These are phyloP conservation scores for Arctium lappa DNA, from an alignment of 129 eudicot genomes.

Conservation along the genomic window DNA sequence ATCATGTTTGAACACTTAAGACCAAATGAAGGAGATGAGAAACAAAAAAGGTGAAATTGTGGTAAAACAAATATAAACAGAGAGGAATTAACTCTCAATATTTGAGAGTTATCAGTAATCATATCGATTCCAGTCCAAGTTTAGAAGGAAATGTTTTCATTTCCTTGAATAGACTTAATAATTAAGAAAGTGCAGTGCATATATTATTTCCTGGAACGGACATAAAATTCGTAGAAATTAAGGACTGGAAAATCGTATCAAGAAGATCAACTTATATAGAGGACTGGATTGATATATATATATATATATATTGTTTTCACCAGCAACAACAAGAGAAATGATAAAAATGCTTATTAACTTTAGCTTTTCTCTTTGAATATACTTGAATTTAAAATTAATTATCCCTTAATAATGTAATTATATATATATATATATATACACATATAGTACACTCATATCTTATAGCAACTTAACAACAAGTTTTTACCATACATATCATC, in stretches of 20 bases:
- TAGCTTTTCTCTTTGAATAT: too few species aligned
- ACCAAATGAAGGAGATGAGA: too few species aligned
- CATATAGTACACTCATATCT: background rate
- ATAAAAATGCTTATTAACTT: background rate
- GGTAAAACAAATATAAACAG: too few species aligned
- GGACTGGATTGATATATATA: background rate
- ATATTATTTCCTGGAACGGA: background rate
- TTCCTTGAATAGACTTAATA: background rate
- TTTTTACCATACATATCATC: background rate
- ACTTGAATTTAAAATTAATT: background rate
- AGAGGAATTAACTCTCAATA: too few species aligned
- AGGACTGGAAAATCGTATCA: background rate
- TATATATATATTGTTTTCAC: too few species aligned
- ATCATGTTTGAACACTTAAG: too few species aligned
- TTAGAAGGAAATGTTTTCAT: background rate
- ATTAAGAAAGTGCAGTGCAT: too few species aligned
- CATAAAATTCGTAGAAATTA: background rate
- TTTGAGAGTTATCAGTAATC: too few species aligned
- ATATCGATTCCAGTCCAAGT: background rate
- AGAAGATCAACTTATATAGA: too few species aligned
- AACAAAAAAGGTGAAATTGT: too few species aligned
- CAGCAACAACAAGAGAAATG: background rate
- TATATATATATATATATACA: too few species aligned
- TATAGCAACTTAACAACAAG: background rate
- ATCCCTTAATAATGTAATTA: background rate